Base-by-base conservation (phyloP, 2,329 filamentous ascomycete species). In the Rugonectria rugulosa region DNA sequence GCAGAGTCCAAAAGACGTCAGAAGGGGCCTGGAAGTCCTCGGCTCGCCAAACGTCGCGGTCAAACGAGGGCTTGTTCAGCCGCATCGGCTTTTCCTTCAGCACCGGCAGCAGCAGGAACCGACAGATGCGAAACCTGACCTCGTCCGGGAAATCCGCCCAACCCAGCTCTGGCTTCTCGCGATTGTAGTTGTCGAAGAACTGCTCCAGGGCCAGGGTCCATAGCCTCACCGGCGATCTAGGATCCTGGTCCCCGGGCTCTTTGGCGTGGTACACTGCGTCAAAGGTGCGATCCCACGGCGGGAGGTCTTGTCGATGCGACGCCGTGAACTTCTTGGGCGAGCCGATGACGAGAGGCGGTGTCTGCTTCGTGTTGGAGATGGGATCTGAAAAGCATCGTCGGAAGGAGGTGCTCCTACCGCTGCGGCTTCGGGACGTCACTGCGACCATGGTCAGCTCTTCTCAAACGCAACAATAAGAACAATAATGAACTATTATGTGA, bases 211-310 rank as follows among this genome's bases (percentile, higher is more conserved):
- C 61, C n/a, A n/a, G n/a, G n/a, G 2, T 53, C 29, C 3, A 40
- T 53, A 1, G 27, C 31, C 0, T 32, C 21, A 2, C 38, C 40
- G 20, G 40, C 38, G 17, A 40, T 19, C 45, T 34, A n/a, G 7
- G 31, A 11, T 4, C 12, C 17, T 4, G 61, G 51, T 36, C 38
- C 56, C 6, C 59, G 49, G 2, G 53, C 42, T 7, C 65, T 17
- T 2, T 60, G n/a, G n/a, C 54, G 42, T 75, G 71, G 34, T 70
- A 73, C n/a, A 75, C 68, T 6, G 73, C 56, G 21, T 76, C 74
- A n/a, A 74, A 57, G 9, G 64, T 63, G 2, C 74, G 70, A 41
- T 76, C 70, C 74, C 74, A 76, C 0, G 73, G 59, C 2, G 72
- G 72, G 6, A 68, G 62, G 8, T 45, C 43, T 4, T 38, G 41